Conservation (phyloP, 2,329 filamentous ascomycete species). For the Dactylellina leptospora region DNA sequence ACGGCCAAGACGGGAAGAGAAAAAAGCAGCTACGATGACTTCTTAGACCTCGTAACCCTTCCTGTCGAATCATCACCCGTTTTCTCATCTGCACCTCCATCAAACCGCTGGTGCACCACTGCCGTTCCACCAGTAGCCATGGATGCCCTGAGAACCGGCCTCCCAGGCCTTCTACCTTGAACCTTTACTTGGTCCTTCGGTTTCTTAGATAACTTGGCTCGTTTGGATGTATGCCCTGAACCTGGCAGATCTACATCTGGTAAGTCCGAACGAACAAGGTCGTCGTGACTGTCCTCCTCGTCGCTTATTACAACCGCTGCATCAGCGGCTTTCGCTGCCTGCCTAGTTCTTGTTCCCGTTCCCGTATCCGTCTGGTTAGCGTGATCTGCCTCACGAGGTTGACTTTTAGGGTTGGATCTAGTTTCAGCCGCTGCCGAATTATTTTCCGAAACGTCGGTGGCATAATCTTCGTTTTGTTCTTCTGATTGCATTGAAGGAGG, state of each 20-base stretch:
- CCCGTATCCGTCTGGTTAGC: neutral
- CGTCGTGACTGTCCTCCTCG: slow-evolving; percentile 14
- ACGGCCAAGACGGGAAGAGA: neutral
- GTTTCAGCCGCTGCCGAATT: neutral
- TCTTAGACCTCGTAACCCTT: slow-evolving; percentile 42
- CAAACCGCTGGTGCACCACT: slow-evolving; percentile 18
- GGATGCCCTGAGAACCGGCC: no score
- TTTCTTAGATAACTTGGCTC: slow-evolving; percentile 27
- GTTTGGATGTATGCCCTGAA: slow-evolving; percentile 24
- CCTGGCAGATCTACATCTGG: no score
- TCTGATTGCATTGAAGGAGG: slow-evolving; percentile 31
- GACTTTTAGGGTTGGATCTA: slow-evolving; percentile 27
- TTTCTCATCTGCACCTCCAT: slow-evolving; percentile 7
- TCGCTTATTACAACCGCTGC: slow-evolving; percentile 38
- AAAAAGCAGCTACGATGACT: slow-evolving; percentile 7
- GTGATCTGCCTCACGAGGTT: slow-evolving; percentile 49
- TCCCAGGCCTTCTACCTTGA: slow-evolving; percentile 4
- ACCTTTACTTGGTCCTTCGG: neutral
- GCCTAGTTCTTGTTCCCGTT: neutral
- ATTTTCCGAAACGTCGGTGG: neutral
- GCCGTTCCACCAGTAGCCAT: no score
- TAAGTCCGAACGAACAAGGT: slow-evolving; percentile 14
- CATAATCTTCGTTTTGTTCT: slow-evolving; percentile 1
- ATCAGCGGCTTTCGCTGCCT: slow-evolving; percentile 2
- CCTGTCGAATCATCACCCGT: slow-evolving; percentile 15